Conservation (phyloP, 208 protist species). For the Crithidia expoeki region DNA sequence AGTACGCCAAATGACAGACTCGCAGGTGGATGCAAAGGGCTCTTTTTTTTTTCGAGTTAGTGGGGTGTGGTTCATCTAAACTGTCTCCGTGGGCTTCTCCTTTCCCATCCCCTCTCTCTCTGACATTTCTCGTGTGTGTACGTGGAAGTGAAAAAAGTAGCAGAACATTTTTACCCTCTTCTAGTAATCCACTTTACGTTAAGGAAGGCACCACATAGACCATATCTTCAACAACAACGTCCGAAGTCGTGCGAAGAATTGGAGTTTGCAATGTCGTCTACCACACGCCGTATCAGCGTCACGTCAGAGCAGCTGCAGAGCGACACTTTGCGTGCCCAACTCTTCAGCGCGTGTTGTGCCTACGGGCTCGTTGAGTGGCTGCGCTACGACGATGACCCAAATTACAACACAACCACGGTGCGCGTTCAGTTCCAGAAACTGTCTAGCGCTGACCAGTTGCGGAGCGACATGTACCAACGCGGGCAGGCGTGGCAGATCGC, state of each 20-base stretch:
- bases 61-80: too few relatives aligned
- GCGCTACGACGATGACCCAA: conserved; percentile 47
- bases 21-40: too few relatives aligned
- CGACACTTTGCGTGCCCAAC: conserved; percentile 44
- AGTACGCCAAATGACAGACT: too few relatives aligned
- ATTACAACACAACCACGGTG: conserved; percentile 60
- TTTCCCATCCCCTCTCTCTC: not conserved
- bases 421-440: conserved; percentile 77
- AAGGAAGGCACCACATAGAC: too few relatives aligned
- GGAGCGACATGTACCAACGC: conserved; percentile 41
- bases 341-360: conserved; percentile 63
- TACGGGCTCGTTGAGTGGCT: conserved; percentile 74
- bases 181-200: too few relatives aligned
- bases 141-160: too few relatives aligned
- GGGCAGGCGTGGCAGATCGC: conserved; percentile 49
- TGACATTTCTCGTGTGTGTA: not conserved
- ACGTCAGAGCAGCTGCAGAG: conserved; percentile 54
- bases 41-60: not conserved
- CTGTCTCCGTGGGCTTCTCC: not conserved
- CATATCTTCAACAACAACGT: not conserved
- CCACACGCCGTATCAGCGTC: conserved; percentile 55
- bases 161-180: too few relatives aligned
- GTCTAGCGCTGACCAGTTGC: conserved; percentile 62
- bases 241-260: not conserved
- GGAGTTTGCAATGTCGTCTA: conserved; percentile 10